Conservation (phyloP, 179 eudicot genomes). For the Patellifolia procumbens region DNA sequence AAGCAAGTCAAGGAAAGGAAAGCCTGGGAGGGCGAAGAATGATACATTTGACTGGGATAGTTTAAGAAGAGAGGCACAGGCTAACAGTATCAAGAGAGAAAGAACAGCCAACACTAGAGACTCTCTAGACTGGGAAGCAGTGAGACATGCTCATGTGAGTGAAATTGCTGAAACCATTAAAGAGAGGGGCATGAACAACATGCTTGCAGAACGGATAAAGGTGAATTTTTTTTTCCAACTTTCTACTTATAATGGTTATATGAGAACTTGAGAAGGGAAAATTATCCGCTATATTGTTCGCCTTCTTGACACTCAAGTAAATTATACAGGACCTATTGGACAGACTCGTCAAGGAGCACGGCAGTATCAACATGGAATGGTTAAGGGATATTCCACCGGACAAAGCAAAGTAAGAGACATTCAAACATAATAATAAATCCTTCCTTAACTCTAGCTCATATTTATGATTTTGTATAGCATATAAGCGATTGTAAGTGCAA, state of each 20-base stretch:
- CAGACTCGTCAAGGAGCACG: conserved; percentile 77
- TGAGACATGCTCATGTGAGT: conserved; percentile 57
- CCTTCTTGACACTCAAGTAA: conserved; percentile 14
- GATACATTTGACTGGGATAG: conserved; percentile 51
- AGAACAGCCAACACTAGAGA: conserved; percentile 56
- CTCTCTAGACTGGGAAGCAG: conserved; percentile 79
- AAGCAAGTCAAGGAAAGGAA: conserved; percentile 30
- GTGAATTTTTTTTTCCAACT: conserved; percentile 31
- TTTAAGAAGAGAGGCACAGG: conserved; percentile 49
- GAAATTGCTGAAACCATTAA: conserved; percentile 72
- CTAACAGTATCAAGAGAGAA: conserved; percentile 42
- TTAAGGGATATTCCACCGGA: conserved; percentile 85
- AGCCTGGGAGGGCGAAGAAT: conserved; percentile 29
- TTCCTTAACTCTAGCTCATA: neutral
- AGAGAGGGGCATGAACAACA: conserved; percentile 90
- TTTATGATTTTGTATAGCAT: neutral
- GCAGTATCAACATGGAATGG: conserved; percentile 83
- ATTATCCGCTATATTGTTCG: neutral
- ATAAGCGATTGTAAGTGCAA: neutral
- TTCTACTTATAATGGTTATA: conserved; percentile 6
- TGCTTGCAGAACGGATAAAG: conserved; percentile 82
- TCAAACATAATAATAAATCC: neutral
- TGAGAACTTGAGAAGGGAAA: neutral
- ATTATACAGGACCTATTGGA: conserved; percentile 67
- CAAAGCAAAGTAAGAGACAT: conserved; percentile 68